A percentile compares a stretch with the other conserved stretches of the same genome.
Conservation (phyloP, 2,329 filamentous ascomycete genomes). For the Clarireedia hainanense region DNA sequence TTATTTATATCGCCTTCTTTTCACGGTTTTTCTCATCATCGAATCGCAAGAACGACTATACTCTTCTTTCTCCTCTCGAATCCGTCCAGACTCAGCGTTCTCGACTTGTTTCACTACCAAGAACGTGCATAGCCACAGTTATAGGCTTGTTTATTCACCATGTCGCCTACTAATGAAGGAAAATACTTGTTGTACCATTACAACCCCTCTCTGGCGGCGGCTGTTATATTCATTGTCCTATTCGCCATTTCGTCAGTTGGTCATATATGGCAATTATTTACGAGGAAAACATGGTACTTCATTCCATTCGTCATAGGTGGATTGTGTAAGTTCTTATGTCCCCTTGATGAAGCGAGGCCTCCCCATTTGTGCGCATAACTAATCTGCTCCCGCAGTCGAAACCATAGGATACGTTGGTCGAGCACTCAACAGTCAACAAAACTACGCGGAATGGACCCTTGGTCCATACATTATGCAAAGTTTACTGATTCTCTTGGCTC, state of each 20-base stretch:
- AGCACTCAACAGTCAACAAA: constrained; percentile 14
- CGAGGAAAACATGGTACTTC: constrained; percentile 22
- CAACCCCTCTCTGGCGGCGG: constrained; percentile 13
- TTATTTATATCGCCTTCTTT: no score
- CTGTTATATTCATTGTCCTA: constrained; percentile 12
- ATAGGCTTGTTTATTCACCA: not conserved
- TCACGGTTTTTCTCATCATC: no score
- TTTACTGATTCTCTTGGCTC: constrained; percentile 33
- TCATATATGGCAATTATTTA: constrained; percentile 14
- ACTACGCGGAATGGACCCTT: constrained; percentile 20
- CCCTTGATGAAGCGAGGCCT: not conserved
- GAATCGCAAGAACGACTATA: not conserved
- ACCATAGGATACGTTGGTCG: constrained; percentile 32
- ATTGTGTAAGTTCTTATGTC: not conserved
- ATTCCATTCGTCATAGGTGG: constrained; percentile 27
- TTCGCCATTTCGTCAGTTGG: constrained; percentile 11
- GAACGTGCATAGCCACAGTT: no score
- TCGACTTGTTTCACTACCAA: not conserved
- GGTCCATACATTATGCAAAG: constrained; percentile 31
- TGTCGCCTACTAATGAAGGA: not conserved
- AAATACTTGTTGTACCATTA: constrained; percentile 13
- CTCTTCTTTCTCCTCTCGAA: not conserved
- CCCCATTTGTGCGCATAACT: not conserved
- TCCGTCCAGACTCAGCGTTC: no score
- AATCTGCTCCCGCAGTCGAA: constrained; percentile 32